Evolutionary conservation across 2,329 filamentous ascomycete genomes (phyloP).

Genomic region (Ciborinia camelliae): DNA sequence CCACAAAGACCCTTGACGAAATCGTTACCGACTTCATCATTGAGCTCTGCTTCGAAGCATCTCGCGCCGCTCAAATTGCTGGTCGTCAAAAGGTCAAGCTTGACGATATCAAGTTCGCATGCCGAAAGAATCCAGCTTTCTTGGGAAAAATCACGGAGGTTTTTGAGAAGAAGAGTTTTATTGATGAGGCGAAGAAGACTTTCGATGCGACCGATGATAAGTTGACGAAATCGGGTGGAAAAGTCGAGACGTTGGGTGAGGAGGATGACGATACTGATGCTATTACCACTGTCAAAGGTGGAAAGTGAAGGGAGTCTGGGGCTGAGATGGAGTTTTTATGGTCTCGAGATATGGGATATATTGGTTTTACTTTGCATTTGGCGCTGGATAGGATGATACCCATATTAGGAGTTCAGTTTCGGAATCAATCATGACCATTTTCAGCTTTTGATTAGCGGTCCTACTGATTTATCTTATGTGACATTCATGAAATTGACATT

Average conservation of each 20-base stretch:
- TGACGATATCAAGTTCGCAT: constrained; percentile 94
- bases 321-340: background rate
- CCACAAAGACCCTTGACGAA: constrained; percentile 84
- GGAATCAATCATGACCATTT: background rate
- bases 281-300: constrained; percentile 28
- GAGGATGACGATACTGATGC: constrained; percentile 50
- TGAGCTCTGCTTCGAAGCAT: constrained; percentile 86
- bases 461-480: background rate
- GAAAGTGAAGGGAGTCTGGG: constrained; percentile 22
- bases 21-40: constrained; percentile 97
- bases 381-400: constrained; percentile 12
- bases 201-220: constrained; percentile 67
- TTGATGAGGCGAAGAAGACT: constrained; percentile 78
- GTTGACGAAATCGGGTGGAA: constrained; percentile 50
- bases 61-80: constrained; percentile 77
- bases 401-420: constrained; percentile 10
- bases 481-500: background rate
- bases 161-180: constrained; percentile 80
- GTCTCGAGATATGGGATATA: too few relatives aligned
- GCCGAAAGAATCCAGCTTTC: constrained; percentile 79
- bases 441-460: background rate
- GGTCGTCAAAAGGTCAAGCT: constrained; percentile 96
- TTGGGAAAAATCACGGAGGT: constrained; percentile 87
- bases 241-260: constrained; percentile 51
- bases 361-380: background rate